These are phyloP conservation scores for Alternaria infectoria DNA, from an alignment of 2,329 filamentous ascomycete species.

Conservation along the genomic window DNA sequence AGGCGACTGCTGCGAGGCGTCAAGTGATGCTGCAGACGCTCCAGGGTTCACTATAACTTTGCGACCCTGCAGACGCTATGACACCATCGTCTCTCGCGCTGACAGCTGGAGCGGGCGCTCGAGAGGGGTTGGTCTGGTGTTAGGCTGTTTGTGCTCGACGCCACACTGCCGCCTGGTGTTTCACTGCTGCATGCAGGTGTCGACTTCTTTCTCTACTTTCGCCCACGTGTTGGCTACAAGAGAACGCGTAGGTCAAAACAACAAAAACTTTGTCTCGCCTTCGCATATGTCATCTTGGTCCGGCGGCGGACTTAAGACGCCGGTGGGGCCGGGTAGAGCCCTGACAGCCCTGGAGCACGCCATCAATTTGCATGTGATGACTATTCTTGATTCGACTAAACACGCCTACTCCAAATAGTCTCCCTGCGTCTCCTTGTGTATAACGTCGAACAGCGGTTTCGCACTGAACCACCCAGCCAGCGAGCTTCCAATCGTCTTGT, in stretches of 20 bases:
- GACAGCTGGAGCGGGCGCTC: neutral
- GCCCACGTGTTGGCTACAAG: constrained; percentile 19
- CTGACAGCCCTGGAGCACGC: neutral
- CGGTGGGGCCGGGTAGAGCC: neutral
- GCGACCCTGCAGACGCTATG: constrained; percentile 27
- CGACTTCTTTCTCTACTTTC: constrained; percentile 4
- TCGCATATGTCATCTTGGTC: neutral
- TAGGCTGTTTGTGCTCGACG: neutral
- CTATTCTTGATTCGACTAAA: neutral
- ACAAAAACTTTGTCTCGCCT: neutral
- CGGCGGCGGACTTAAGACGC: neutral
- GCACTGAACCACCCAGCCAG: constrained; percentile 71
- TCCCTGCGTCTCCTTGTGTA: constrained; percentile 65
- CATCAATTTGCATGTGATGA: neutral
- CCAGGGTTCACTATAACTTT: constrained; percentile 18
- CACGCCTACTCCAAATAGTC: constrained; percentile 58
- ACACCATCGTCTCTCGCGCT: constrained; percentile 20
- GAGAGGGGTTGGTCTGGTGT: neutral
- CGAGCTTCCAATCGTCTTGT: constrained; percentile 67
- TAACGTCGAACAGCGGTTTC: constrained; percentile 73
- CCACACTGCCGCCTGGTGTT: neutral
- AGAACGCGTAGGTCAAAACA: neutral
- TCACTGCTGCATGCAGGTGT: neutral
- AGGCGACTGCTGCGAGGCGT: constrained; percentile 1
- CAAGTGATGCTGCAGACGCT: constrained; percentile 6